A percentile compares a stretch with the other conserved stretches of the same genome.
phyloP scores from a whole-genome alignment of 1,139 yeast species.

The Pichia sorboxylosa region DNA sequence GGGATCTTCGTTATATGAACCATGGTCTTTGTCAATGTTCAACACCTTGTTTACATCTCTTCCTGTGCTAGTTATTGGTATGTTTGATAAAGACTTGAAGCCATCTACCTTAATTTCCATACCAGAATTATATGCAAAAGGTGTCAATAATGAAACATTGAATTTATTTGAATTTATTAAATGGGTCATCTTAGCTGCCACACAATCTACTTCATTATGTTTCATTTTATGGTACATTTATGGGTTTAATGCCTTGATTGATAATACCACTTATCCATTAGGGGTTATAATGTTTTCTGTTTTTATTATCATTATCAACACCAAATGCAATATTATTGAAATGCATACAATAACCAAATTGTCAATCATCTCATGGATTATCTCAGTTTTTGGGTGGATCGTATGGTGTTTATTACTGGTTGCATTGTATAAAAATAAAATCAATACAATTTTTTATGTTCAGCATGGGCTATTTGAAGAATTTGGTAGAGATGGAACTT shows the following conservation, averaged over 20 bases:
- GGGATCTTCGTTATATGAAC: conserved; percentile 86
- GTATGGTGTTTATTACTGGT: conserved; percentile 75
- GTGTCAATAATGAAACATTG: conserved; percentile 68
- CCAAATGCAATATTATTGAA: conserved; percentile 71
- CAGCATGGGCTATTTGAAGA: conserved; percentile 50
- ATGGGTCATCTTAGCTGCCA: conserved; percentile 73
- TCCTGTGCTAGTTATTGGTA: conserved; percentile 88
- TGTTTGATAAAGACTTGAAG: conserved; percentile 82
- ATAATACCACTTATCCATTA: conserved; percentile 69
- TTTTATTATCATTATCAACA: conserved; percentile 58
- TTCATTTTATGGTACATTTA: conserved; percentile 56
- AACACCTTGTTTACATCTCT: conserved; percentile 90
- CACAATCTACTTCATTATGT: conserved; percentile 61
- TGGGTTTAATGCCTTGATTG: conserved; percentile 56
- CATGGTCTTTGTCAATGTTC: conserved; percentile 95
- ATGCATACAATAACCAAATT: conserved; percentile 72
- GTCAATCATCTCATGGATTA: conserved; percentile 52
- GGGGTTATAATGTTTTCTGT: conserved; percentile 70
- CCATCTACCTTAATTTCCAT: conserved; percentile 84
- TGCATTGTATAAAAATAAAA: conserved; percentile 46
- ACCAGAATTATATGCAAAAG: conserved; percentile 78
- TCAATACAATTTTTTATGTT: conserved; percentile 61
- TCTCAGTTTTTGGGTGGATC: conserved; percentile 86
- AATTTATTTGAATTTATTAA: conserved; percentile 54
- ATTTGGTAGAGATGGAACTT: conserved; percentile 69